These are phyloP conservation scores for Cardamine resedifolia DNA, from an alignment of 345 rosid species.

Conservation along the genomic window DNA sequence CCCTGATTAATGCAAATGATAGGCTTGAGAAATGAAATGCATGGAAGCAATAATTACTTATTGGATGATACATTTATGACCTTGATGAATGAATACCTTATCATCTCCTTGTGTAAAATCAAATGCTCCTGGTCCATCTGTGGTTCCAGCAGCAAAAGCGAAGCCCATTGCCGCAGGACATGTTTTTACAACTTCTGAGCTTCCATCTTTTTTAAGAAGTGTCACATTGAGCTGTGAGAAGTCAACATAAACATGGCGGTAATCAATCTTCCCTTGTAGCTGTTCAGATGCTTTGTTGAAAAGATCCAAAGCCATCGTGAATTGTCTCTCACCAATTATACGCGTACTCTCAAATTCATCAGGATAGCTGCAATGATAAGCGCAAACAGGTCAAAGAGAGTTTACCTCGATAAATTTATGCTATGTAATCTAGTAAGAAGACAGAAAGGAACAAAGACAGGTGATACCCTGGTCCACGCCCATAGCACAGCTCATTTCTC, in stretches of 20 bases:
- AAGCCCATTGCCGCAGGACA: constrained; percentile 99
- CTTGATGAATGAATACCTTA: constrained; percentile 49
- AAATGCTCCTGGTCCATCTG: constrained; percentile 99
- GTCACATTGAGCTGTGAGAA: constrained; percentile 88
- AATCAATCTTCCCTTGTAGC: constrained; percentile 76
- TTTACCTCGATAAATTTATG: not conserved
- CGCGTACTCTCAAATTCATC: constrained; percentile 98
- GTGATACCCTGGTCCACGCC: constrained; percentile 95
- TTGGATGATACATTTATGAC: constrained; percentile 6
- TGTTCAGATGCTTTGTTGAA: constrained; percentile 78
- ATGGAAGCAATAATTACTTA: constrained; percentile 17
- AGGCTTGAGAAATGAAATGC: constrained; percentile 14
- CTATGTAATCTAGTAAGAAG: not conserved
- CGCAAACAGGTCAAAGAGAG: constrained; percentile 14
- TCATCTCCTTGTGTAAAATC: constrained; percentile 97
- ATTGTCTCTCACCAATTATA: constrained; percentile 91
- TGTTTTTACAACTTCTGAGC: constrained; percentile 70
- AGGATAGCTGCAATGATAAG: constrained; percentile 59
- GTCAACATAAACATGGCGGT: constrained; percentile 71
- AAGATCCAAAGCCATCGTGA: constrained; percentile 75
- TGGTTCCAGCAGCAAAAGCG: constrained; percentile 96
- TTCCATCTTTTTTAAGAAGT: constrained; percentile 56
- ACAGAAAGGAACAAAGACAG: constrained; percentile 3
- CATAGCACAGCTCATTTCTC: constrained; percentile 86
- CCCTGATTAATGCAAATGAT: constrained; percentile 53